Conservation (phyloP, 345 rosid genomes). For the Rhodamnia rubescens region DNA sequence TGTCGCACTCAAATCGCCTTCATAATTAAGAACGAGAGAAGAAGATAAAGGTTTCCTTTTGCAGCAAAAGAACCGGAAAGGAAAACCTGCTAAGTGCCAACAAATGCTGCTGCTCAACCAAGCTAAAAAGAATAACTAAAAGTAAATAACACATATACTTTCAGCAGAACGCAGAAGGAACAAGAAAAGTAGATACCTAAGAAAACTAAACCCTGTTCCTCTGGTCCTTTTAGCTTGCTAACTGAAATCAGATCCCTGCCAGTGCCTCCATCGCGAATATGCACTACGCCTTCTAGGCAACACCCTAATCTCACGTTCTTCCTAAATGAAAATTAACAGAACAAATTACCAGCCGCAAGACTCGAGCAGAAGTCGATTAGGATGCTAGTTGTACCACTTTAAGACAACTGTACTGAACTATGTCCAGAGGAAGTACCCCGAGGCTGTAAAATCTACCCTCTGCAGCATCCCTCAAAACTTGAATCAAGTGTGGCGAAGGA, state of each 20-base stretch:
- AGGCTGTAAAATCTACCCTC: not conserved
- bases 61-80: not conserved
- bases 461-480: not conserved
- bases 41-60: not conserved
- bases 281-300: fast-evolving
- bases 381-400: not conserved
- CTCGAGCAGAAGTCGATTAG: not conserved
- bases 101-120: not conserved
- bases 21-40: not conserved
- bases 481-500: no score
- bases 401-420: not conserved
- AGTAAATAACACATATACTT: not conserved
- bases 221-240: not conserved
- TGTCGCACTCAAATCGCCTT: not conserved
- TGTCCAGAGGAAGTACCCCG: fast-evolving
- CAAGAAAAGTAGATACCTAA: not conserved
- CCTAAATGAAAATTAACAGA: not conserved
- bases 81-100: not conserved
- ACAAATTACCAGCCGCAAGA: not conserved
- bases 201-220: not conserved
- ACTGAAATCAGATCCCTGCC: not conserved
- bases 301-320: not conserved
- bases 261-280: not conserved
- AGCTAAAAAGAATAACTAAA: no score
- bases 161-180: not conserved